These are phyloP conservation scores for Dothistroma septosporum DNA, from an alignment of 2,329 filamentous ascomycete genomes.

Conservation along the genomic window DNA sequence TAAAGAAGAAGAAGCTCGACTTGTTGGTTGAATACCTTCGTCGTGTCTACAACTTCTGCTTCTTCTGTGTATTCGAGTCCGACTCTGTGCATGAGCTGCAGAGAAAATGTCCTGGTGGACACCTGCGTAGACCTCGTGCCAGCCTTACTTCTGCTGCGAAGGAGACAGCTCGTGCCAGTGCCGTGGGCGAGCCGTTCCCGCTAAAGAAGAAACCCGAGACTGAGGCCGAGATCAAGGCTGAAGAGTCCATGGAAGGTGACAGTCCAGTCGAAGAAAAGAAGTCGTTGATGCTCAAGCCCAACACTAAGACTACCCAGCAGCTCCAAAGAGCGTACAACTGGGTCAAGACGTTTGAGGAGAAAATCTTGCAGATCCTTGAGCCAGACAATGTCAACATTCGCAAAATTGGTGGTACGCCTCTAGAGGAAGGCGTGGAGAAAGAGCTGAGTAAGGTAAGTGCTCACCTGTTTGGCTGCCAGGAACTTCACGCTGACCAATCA, in stretches of 20 bases:
- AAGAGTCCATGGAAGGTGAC: conserved; percentile 34
- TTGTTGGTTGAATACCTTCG: conserved; percentile 93
- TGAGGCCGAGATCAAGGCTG: conserved; percentile 56
- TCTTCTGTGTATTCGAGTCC: conserved; percentile 98
- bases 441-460: conserved; percentile 63
- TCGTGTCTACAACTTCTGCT: conserved; percentile 97
- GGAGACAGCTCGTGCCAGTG: conserved; percentile 79
- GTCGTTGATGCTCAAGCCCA: conserved; percentile 40
- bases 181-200: conserved; percentile 76
- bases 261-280: conserved; percentile 67
- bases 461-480: neutral
- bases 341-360: conserved; percentile 98
- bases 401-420: conserved; percentile 83
- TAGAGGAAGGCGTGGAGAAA: conserved; percentile 81
- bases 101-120: conserved; percentile 94
- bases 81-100: conserved; percentile 95
- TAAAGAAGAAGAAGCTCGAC: conserved; percentile 96
- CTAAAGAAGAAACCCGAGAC: conserved; percentile 50
- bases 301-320: conserved; percentile 80
- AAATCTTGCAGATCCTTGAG: conserved; percentile 86
- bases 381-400: conserved; percentile 81
- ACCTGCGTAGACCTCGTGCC: conserved; percentile 83
- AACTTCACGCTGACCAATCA: neutral
- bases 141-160: conserved; percentile 80
- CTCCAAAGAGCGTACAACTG: conserved; percentile 94